Conservation (phyloP, 148 eudicot species). For the Amaranthus hypochondriacus region DNA sequence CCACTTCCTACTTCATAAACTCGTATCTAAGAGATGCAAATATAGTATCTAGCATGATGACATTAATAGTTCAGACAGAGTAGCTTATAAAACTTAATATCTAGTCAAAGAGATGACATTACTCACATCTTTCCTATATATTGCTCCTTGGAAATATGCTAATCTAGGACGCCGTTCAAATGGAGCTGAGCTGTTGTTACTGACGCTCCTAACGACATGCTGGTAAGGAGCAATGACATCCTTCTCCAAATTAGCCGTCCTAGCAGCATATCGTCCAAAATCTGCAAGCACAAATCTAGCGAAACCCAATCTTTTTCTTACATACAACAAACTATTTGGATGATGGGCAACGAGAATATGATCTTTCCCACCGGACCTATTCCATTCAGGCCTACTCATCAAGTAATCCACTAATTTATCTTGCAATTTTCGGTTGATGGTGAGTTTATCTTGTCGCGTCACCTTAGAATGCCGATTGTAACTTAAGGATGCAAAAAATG, state of each 20-base stretch:
- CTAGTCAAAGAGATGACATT: slow-evolving; percentile 2
- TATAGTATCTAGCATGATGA: too few relatives aligned
- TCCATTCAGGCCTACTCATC: slow-evolving; percentile 68
- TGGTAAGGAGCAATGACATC: slow-evolving; percentile 94
- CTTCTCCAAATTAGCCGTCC: slow-evolving; percentile 71
- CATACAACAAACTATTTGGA: slow-evolving; percentile 81
- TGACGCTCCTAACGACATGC: slow-evolving; percentile 63
- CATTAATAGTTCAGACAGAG: not conserved
- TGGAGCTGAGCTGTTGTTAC: slow-evolving; percentile 37
- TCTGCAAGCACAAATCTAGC: slow-evolving; percentile 86
- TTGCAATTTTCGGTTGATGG: slow-evolving; percentile 58
- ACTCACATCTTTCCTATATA: slow-evolving; percentile 93
- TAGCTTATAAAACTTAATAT: not conserved
- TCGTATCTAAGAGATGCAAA: too few relatives aligned
- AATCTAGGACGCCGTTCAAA: slow-evolving; percentile 66
- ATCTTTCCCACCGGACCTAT: slow-evolving; percentile 53
- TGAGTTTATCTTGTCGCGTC: slow-evolving; percentile 42
- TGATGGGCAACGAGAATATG: slow-evolving; percentile 87
- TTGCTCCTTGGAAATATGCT: slow-evolving; percentile 90
- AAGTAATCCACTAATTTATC: slow-evolving; percentile 58
- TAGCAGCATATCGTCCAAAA: slow-evolving; percentile 67
- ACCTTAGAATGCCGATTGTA: slow-evolving; percentile 75
- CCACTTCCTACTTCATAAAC: too few relatives aligned
- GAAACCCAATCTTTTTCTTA: slow-evolving; percentile 55
- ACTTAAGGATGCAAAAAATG: slow-evolving; percentile 86